Evolutionary conservation across 2,329 filamentous ascomycete species (phyloP).

Genomic region (Nigrospora osmanthi): DNA sequence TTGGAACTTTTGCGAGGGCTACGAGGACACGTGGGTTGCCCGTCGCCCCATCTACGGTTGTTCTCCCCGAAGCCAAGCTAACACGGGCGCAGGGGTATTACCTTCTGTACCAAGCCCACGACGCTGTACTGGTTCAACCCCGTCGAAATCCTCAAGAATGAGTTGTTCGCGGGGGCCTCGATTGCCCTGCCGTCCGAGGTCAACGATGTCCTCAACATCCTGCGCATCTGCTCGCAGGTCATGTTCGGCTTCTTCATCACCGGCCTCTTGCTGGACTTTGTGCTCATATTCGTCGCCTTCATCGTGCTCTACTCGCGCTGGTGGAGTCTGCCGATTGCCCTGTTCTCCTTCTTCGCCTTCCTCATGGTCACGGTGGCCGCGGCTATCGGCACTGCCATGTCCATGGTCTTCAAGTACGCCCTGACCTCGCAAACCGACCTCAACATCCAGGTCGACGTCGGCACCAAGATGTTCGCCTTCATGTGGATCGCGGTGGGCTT

Average conservation of each 20-base stretch:
- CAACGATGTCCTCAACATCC: conserved; percentile 63
- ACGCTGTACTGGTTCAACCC: conserved; percentile 88
- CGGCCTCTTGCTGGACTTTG: conserved; percentile 59
- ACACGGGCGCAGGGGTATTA: conserved; percentile 55
- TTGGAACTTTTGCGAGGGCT: conserved; percentile 90
- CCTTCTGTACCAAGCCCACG: conserved; percentile 62
- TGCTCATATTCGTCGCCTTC: conserved; percentile 61
- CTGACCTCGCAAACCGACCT: conserved; percentile 64
- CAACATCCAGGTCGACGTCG: conserved; percentile 67
- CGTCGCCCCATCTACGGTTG: conserved; percentile 16
- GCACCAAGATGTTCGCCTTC: conserved; percentile 70
- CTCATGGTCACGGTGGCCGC: conserved; percentile 63
- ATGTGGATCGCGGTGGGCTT: conserved; percentile 78
- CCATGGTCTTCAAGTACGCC: conserved; percentile 71
- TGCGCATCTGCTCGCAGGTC: conserved; percentile 66
- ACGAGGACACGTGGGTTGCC: conserved; percentile 49
- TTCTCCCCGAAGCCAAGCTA: conserved; percentile 43
- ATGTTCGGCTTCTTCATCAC: conserved; percentile 88
- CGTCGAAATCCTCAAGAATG: conserved; percentile 68
- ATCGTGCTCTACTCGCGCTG: conserved; percentile 45
- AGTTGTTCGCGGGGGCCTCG: conserved; percentile 74
- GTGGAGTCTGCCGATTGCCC: conserved; percentile 58
- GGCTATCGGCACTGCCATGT: conserved; percentile 75
- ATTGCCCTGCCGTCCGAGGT: conserved; percentile 74
- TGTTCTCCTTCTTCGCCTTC: conserved; percentile 60